Evolutionary conservation across 169 alveolate genomes (phyloP).

Genomic region (Plasmodium chabaudi): DNA sequence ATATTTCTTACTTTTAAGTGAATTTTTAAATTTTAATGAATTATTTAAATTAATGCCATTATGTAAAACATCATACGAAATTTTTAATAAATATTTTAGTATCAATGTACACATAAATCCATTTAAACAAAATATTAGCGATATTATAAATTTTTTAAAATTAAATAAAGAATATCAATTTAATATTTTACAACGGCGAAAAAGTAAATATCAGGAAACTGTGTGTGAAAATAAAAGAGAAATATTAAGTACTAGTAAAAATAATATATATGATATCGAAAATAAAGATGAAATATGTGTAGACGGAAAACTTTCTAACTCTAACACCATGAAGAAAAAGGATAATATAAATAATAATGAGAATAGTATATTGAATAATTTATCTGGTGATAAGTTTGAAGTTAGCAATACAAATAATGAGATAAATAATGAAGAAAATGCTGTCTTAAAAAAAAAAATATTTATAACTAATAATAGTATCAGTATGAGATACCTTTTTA

Average conservation of each 20-base stretch:
- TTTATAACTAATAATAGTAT: conserved; percentile 29
- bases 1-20: conserved; percentile 63
- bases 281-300: no score
- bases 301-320: not conserved
- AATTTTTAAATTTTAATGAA: conserved; percentile 49
- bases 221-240: conserved; percentile 15
- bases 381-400: not conserved
- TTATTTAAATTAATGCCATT: conserved; percentile 60
- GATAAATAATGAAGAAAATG: not conserved
- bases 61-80: conserved; percentile 44
- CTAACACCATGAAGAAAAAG: not conserved
- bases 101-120: conserved; percentile 73
- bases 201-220: not conserved
- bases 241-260: not conserved
- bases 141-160: conserved; percentile 49
- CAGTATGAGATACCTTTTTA: conserved; percentile 49
- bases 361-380: not conserved
- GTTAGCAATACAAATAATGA: not conserved
- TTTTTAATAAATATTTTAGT: conserved; percentile 33
- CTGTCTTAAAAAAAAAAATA: not conserved
- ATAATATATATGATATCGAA: no score
- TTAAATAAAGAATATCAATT: conserved; percentile 67
- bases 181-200: conserved; percentile 20
- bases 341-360: not conserved
- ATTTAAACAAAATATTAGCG: conserved; percentile 48